Base-by-base conservation (phyloP, 2,329 filamentous ascomycete species). In the Cladophialophora exuberans region DNA sequence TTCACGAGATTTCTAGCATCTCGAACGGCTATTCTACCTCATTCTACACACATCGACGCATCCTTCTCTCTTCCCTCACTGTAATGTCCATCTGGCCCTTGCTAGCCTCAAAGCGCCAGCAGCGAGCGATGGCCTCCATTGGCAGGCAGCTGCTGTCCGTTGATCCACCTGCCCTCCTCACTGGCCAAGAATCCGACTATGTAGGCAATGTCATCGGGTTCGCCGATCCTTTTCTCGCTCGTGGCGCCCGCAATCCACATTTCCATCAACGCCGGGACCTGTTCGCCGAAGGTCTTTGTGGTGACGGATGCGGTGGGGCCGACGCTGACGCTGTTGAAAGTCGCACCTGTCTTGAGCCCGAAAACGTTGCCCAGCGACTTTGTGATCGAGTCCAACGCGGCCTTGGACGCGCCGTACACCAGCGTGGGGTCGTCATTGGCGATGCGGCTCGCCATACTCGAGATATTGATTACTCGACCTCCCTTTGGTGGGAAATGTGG, bases 101-200 rank as follows among this genome's bases (percentile, higher is more conserved):
- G n/a, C 20, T 52, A 56, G 39, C 54, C 54, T 41, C 53, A 41
- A 45, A 48, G 18, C 13, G 43, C 54, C 9, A 57, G n/a, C 28
- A 57, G 23, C 11, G 46, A 31, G 25, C 33, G 43, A 26, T 47
- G 10, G 6, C 72, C 68, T 6, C 71, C 69, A 48, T 67, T 70
- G 3, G 67, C 70, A 52, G 66, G 61, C 26, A 76, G 26, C 62
- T 72, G 64, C 25, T 65, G 61, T 1, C 77, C 78, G 61, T 79
- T 80, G 4, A 80, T 68, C 77, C 77, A 80, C 11, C 73, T 69
- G 1, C 76, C 71, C 39, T 71, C 64, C 41, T 74, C 72, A 59
- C 77, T 73, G 36, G 73, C 76, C 22, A 80, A 54, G 54, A 78
- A 76, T 0, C 65, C 74, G 1, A 80, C 77, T 6, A 73, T 73